Conservation (phyloP, 2,329 filamentous ascomycete species). For the Curvularia verruculosa region DNA sequence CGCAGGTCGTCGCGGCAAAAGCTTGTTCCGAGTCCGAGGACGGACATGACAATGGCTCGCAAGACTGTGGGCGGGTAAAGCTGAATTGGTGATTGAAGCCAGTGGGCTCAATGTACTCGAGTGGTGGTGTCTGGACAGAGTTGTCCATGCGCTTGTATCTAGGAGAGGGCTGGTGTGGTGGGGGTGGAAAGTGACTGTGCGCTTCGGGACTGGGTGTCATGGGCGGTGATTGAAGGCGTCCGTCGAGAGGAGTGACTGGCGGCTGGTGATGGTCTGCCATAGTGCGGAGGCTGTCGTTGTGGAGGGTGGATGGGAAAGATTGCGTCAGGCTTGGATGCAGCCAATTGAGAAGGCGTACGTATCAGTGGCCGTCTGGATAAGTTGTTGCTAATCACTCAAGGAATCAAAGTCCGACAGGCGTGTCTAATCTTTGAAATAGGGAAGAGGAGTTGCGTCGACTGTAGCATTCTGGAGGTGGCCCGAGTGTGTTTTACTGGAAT, state of each 20-base stretch:
- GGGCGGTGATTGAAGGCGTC: conserved; percentile 46
- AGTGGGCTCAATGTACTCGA: conserved; percentile 48
- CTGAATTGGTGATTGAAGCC: conserved; percentile 44
- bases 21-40: conserved; percentile 47
- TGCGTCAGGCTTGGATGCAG: conserved; percentile 39
- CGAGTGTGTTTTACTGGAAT: conserved; percentile 38
- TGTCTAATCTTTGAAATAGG: conserved; percentile 41
- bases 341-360: conserved; percentile 41
- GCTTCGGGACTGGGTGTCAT: conserved; percentile 43
- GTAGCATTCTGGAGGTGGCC: conserved; percentile 50
- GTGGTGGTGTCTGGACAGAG: conserved; percentile 44
- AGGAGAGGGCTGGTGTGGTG: conserved; percentile 42
- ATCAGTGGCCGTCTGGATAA: conserved; percentile 30
- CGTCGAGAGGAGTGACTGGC: conserved; percentile 38
- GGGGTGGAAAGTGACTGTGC: conserved; percentile 37
- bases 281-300: conserved; percentile 27
- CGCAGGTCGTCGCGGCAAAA: conserved; percentile 38
- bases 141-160: conserved; percentile 44
- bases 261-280: conserved; percentile 44
- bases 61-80: conserved; percentile 46
- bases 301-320: conserved; percentile 35
- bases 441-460: conserved; percentile 46
- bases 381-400: conserved; percentile 33
- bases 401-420: conserved; percentile 42
- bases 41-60: conserved; percentile 44